Conservation (phyloP, 169 alveolate genomes). For the Cytauxzoon felis region DNA sequence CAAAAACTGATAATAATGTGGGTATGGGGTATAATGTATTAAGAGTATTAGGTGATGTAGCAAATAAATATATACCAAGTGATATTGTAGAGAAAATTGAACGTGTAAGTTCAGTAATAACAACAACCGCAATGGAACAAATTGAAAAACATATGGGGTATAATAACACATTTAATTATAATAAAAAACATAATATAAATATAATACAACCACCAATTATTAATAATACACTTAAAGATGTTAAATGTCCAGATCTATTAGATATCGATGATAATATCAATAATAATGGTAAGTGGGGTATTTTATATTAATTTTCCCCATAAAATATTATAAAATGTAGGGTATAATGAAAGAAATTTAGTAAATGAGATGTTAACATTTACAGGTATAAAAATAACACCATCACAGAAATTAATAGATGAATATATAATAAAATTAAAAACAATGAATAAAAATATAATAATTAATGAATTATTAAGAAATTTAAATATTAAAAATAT, state of each 20-base stretch:
- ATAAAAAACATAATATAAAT: too few relatives aligned
- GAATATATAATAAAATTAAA: slow-evolving; percentile 37
- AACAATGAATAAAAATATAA: slow-evolving; percentile 21
- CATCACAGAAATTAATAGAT: slow-evolving; percentile 50
- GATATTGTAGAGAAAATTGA: slow-evolving; percentile 31
- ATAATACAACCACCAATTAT: too few relatives aligned
- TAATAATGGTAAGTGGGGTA: too few relatives aligned
- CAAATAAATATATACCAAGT: slow-evolving; percentile 41
- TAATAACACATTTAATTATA: neutral
- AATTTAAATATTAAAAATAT: slow-evolving; percentile 30
- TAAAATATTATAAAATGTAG: too few relatives aligned
- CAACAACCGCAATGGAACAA: slow-evolving; percentile 42
- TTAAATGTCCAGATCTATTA: too few relatives aligned
- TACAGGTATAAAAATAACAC: slow-evolving; percentile 58
- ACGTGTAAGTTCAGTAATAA: slow-evolving; percentile 44
- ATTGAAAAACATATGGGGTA: slow-evolving; percentile 32
- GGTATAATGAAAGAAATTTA: slow-evolving; percentile 37
- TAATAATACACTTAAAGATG: too few relatives aligned
- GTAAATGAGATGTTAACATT: slow-evolving; percentile 56
- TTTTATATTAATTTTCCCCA: too few relatives aligned
- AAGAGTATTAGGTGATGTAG: slow-evolving; percentile 39
- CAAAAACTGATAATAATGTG: too few relatives aligned
- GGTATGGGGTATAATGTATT: slow-evolving; percentile 29
- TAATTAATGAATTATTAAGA: slow-evolving; percentile 42
- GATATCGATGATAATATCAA: too few relatives aligned